Percentiles rank a stretch among this genome's conserved stretches.
phyloP scores from a whole-genome alignment of 139 green algal species.

The Volvox africanus region DNA sequence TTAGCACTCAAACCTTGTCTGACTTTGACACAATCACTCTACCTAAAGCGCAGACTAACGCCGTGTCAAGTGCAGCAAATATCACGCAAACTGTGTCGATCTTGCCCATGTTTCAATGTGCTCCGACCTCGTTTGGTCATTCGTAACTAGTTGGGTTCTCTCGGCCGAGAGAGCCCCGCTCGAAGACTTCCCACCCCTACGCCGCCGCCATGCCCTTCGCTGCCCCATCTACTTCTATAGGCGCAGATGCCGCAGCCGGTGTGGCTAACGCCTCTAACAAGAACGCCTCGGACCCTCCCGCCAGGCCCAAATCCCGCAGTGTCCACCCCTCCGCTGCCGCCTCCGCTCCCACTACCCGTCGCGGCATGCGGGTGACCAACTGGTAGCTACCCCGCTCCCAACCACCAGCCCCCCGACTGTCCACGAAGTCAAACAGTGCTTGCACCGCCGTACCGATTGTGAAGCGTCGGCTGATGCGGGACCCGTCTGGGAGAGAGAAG shows the following conservation, averaged over 20 bases:
- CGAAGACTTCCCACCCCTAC: neutral
- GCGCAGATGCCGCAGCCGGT: neutral
- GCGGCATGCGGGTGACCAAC: conserved; percentile 80
- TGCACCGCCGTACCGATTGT: conserved; percentile 45
- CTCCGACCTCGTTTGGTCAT: too few species aligned
- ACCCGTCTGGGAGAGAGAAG: conserved; percentile 82
- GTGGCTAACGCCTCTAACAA: conserved; percentile 46
- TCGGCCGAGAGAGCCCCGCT: too few species aligned
- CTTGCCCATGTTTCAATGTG: too few species aligned
- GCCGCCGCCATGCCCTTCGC: conserved; percentile 11
- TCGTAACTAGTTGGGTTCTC: too few species aligned
- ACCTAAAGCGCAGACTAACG: too few species aligned
- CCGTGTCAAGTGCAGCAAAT: too few species aligned
- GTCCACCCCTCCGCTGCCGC: neutral
- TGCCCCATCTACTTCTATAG: neutral
- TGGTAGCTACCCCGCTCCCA: conserved; percentile 62
- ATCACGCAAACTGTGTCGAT: too few species aligned
- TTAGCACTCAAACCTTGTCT: too few species aligned
- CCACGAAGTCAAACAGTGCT: conserved; percentile 81
- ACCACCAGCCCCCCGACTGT: conserved; percentile 58
- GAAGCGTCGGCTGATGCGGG: conserved; percentile 70
- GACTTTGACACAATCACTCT: too few species aligned
- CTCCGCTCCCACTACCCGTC: conserved; percentile 59
- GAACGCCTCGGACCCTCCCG: conserved; percentile 46
- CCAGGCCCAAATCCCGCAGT: conserved; percentile 59